Conservation (phyloP, 495 filamentous ascomycete genomes). For the Penicillium argentinense region DNA sequence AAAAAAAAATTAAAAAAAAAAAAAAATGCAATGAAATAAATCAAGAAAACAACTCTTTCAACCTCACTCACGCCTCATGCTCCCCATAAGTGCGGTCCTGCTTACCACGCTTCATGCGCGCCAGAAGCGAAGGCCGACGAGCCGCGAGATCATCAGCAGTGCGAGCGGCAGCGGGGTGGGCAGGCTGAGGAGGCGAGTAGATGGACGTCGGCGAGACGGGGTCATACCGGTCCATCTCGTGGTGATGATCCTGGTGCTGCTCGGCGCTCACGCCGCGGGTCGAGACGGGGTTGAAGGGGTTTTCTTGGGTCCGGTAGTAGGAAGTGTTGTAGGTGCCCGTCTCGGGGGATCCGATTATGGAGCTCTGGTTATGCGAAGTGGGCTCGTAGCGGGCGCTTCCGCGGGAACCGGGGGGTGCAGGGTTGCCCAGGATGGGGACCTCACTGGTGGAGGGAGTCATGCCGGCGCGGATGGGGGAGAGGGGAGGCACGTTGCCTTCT, state of each 20-base stretch:
- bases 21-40: background rate
- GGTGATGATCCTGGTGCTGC: slow-evolving; percentile 11
- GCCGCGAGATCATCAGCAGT: background rate
- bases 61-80: slow-evolving; percentile 10
- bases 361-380: slow-evolving; percentile 1
- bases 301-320: slow-evolving; percentile 11
- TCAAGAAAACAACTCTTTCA: background rate
- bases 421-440: slow-evolving; percentile 24
- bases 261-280: slow-evolving; percentile 5
- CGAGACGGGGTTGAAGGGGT: slow-evolving; percentile 16
- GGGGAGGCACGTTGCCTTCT: slow-evolving; percentile 7
- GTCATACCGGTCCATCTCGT: slow-evolving; percentile 21
- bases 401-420: slow-evolving; percentile 25
- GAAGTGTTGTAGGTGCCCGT: slow-evolving; percentile 12
- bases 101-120: slow-evolving; percentile 14
- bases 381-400: slow-evolving; percentile 26
- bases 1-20: slow-evolving; percentile 1
- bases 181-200: slow-evolving; percentile 20
- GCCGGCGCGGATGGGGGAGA: slow-evolving; percentile 22
- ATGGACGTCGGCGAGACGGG: slow-evolving; percentile 22
- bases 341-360: slow-evolving; percentile 16
- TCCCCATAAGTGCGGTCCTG: slow-evolving; percentile 13
- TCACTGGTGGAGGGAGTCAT: slow-evolving; percentile 26
- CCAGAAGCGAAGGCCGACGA: slow-evolving; percentile 9
- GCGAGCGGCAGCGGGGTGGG: background rate